Base-by-base conservation (phyloP, 2,329 filamentous ascomycete genomes). In the Pseudonectria buxi region DNA sequence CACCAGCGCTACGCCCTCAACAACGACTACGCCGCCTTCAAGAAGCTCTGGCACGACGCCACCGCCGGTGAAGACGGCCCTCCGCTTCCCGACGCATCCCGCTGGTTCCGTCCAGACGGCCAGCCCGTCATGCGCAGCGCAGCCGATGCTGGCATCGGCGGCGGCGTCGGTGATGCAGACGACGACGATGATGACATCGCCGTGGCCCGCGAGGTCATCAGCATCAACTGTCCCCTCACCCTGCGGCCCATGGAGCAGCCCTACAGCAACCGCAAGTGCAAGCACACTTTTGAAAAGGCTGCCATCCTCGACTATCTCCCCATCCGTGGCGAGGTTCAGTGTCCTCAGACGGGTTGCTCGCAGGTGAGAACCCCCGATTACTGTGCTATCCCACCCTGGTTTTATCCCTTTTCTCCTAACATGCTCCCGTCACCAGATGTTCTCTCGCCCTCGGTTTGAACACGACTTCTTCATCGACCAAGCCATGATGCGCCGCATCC, bases 181-280 rank as follows among this genome's bases (percentile, higher is more conserved):
- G 76, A 75, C 5, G 70, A 71, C 12, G 80, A 83, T 36, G 80
- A 84, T 14, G 84, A 89, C 28, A 67, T 89, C 15, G 72, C 81
- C 2, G 72, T 89, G 22, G 71, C 75, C 18, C 68, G 74, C 32
- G 77, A 79, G 43, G 73, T 71, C 4, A 68, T 79, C 34, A 82
- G 76, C 55, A 74, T 81, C 24, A 80, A 76, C 48, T 89, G 84
- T 50, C 82, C 83, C 0, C 57, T 89, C 14, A 83, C 82, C 0
- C 64, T 87, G 45, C 65, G 67, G 33, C 65, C 72, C 29, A 79
- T 86, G 64, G 63, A 66, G 28, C 71, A 86, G 34, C 84, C 84
- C 0, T 78, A 76, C 50, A 83, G 74, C 36, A 84, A 76, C 48
- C 63, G 55, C 11, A 74, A 75, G 45, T 89, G 84, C 64, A 78